Evolutionary conservation across 176 grass and related monocot species (phyloP).

Genomic region (Juncus effusus): DNA sequence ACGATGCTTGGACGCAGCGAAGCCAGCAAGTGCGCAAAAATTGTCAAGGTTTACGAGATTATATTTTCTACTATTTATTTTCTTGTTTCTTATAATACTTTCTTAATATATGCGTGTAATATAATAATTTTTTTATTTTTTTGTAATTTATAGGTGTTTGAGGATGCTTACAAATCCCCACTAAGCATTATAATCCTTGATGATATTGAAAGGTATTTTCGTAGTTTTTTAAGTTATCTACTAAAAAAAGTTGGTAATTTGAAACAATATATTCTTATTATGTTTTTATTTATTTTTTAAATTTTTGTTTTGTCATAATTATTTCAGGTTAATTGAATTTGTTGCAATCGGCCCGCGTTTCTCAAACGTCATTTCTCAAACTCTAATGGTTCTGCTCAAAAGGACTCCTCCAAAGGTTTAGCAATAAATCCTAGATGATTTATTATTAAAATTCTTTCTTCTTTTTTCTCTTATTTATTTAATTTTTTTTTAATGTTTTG

Average conservation of each 20-base stretch:
- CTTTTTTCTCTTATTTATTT: background rate
- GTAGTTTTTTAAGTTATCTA: background rate
- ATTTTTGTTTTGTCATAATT: too few relatives aligned
- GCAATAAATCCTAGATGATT: conserved; percentile 6
- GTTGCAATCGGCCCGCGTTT: conserved; percentile 93
- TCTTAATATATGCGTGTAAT: background rate
- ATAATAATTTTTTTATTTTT: background rate
- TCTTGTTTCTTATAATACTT: background rate
- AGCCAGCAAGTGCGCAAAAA: conserved; percentile 80
- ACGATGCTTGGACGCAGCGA: conserved; percentile 96
- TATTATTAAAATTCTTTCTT: background rate
- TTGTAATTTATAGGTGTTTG: conserved; percentile 61
- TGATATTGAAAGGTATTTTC: conserved; percentile 61
- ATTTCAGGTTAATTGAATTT: background rate
- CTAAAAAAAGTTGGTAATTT: background rate
- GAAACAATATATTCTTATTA: background rate
- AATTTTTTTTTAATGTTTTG: background rate
- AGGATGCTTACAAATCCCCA: conserved; percentile 98
- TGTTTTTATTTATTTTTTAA: background rate
- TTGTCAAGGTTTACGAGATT: conserved; percentile 72
- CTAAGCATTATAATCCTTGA: conserved; percentile 98
- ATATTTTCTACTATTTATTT: conserved; percentile 1
- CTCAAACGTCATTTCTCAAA: conserved; percentile 95
- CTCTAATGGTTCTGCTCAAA: conserved; percentile 84
- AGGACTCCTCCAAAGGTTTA: conserved; percentile 83